Percentiles rank a stretch among this genome's conserved stretches.
Conservation (phyloP, 306 rosid genomes). For the Begonia loranthoides region DNA sequence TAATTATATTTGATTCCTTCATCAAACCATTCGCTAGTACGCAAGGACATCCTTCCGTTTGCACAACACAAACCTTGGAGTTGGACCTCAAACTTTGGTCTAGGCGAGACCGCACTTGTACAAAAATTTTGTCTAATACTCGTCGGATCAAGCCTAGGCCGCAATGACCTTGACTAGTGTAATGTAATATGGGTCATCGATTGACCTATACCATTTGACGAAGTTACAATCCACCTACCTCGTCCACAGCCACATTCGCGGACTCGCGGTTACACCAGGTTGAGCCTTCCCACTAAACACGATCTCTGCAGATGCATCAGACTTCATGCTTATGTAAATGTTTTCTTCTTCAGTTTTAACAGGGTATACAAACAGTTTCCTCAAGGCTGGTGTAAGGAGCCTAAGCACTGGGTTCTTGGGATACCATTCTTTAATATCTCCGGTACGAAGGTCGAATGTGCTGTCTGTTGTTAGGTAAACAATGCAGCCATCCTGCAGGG, state of each 20-base stretch:
- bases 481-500: slow-evolving; percentile 75
- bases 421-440: slow-evolving; percentile 77
- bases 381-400: slow-evolving; percentile 67
- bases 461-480: slow-evolving; percentile 96
- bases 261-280: slow-evolving; percentile 72
- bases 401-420: slow-evolving; percentile 89
- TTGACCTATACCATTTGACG: too few relatives aligned
- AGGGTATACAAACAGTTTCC: slow-evolving; percentile 52
- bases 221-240: slow-evolving; percentile 29
- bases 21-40: too few relatives aligned
- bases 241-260: slow-evolving; percentile 80
- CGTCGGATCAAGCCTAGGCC: too few relatives aligned
- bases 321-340: slow-evolving; percentile 64
- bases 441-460: slow-evolving; percentile 70
- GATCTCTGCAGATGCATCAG: slow-evolving; percentile 47
- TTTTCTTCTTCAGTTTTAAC: slow-evolving; percentile 72
- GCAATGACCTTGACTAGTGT: too few relatives aligned
- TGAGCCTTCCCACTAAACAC: slow-evolving; percentile 87
- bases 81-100: too few relatives aligned
- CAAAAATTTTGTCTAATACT: too few relatives aligned
- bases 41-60: too few relatives aligned
- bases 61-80: too few relatives aligned
- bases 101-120: too few relatives aligned
- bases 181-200: too few relatives aligned
- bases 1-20: too few relatives aligned